phyloP scores from a whole-genome alignment of 2,329 filamentous ascomycete genomes.

The Chaetomium olivaceum region DNA sequence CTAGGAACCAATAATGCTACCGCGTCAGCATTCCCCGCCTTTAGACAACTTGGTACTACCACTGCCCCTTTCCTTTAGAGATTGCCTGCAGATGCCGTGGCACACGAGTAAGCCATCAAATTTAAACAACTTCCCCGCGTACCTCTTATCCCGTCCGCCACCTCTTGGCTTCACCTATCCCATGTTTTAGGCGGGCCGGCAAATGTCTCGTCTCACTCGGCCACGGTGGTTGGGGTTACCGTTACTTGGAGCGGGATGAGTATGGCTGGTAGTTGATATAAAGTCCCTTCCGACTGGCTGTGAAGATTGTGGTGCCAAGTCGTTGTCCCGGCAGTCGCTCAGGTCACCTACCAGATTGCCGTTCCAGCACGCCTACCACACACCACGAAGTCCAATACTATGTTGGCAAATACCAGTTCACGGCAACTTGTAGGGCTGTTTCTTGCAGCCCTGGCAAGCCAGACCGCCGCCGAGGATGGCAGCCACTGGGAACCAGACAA shows the following conservation, averaged over 20 bases:
- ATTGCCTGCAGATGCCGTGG: not conserved
- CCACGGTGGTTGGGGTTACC: not conserved
- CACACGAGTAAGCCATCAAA: not conserved
- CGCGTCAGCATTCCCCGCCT: not conserved
- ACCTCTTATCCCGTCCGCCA: not conserved
- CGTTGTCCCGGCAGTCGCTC: not conserved
- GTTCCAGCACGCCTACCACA: not conserved
- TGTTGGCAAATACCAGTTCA: not conserved
- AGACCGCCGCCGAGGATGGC: not conserved
- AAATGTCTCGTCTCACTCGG: constrained; percentile 1
- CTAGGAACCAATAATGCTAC: not conserved
- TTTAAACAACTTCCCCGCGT: not conserved
- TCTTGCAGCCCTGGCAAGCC: not conserved
- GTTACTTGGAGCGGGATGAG: not conserved
- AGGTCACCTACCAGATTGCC: not conserved
- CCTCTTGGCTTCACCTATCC: not conserved
- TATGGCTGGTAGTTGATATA: not conserved
- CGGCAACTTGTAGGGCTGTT: not conserved
- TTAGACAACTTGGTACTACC: not conserved
- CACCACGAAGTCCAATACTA: not conserved
- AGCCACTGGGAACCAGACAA: constrained; percentile 2
- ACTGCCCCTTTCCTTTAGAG: not conserved
- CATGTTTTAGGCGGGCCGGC: constrained; percentile 7
- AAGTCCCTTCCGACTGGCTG: not conserved
- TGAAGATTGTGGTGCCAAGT: not conserved